Percentiles rank a stretch among this genome's conserved stretches.
Evolutionary conservation across 2,329 filamentous ascomycete genomes (phyloP).

Genomic region (Albifimbria verrucaria): DNA sequence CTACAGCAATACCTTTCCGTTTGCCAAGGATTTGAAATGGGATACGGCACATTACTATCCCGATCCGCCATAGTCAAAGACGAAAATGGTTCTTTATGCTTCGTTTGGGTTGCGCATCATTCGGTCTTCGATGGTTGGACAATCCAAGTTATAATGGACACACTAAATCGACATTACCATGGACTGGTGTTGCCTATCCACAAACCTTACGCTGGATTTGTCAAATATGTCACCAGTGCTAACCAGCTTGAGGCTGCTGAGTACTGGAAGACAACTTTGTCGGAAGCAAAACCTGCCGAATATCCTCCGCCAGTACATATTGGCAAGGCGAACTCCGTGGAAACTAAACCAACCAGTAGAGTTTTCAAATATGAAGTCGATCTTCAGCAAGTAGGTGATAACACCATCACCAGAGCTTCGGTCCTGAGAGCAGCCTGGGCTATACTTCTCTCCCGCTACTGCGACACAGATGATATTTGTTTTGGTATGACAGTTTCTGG

Average conservation of each 20-base stretch:
- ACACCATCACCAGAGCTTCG: slow-evolving; percentile 13
- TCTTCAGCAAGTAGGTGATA: too few relatives aligned
- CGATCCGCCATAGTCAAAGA: background rate
- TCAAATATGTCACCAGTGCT: slow-evolving; percentile 36
- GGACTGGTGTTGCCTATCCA: slow-evolving; percentile 10
- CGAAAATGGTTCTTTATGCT: background rate
- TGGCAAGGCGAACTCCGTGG: background rate
- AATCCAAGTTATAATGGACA: slow-evolving; percentile 30
- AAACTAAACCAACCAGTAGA: slow-evolving; percentile 1
- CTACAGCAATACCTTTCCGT: background rate
- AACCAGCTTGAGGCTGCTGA: slow-evolving; percentile 1
- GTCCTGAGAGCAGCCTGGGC: slow-evolving; percentile 22
- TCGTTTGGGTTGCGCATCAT: slow-evolving; percentile 29
- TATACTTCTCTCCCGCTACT: slow-evolving; percentile 16
- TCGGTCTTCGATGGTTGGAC: slow-evolving; percentile 50
- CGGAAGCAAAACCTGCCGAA: background rate
- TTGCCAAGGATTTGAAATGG: background rate
- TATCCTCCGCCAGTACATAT: background rate
- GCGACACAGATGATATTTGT: slow-evolving; percentile 14
- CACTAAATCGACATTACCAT: slow-evolving; percentile 7
- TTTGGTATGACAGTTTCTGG: slow-evolving; percentile 26
- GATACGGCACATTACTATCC: background rate
- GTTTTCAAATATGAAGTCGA: too few relatives aligned
- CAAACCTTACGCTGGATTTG: slow-evolving; percentile 34
- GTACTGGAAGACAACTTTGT: slow-evolving; percentile 26